These are phyloP conservation scores for Diospyros kaki DNA, from an alignment of 148 eudicot species.

Conservation along the genomic window DNA sequence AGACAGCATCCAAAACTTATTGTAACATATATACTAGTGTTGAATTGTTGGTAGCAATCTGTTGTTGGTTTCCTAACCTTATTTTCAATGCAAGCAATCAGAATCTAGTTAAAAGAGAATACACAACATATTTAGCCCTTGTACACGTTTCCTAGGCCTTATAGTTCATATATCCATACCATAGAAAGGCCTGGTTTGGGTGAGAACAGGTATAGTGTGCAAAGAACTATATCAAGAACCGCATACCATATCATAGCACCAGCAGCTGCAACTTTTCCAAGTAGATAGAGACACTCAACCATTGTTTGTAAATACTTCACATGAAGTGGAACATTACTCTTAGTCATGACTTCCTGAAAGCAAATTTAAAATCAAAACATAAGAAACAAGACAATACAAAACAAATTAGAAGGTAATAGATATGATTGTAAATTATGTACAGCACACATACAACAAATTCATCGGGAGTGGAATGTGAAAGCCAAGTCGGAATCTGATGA, in stretches of 20 bases:
- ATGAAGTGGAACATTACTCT: slow-evolving; percentile 80
- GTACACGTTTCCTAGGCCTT: background rate
- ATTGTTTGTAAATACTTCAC: slow-evolving; percentile 91
- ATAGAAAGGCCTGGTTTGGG: background rate
- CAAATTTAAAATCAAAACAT: slow-evolving; percentile 22
- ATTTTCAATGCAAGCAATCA: background rate
- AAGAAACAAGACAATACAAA: slow-evolving; percentile 15
- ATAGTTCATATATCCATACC: background rate
- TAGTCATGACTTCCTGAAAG: slow-evolving; percentile 82
- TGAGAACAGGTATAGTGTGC: slow-evolving; percentile 9
- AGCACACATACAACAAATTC: slow-evolving; percentile 80
- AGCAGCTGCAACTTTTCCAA: slow-evolving; percentile 97
- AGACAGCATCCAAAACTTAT: background rate
- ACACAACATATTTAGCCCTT: background rate
- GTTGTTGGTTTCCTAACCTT: background rate
- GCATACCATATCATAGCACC: slow-evolving; percentile 95
- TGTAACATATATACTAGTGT: background rate
- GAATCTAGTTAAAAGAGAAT: slow-evolving; percentile 9
- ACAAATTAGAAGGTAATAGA: slow-evolving; percentile 12
- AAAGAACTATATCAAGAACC: slow-evolving; percentile 13
- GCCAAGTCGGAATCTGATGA: slow-evolving; percentile 84
- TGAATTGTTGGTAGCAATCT: background rate
- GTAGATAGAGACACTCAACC: slow-evolving; percentile 97
- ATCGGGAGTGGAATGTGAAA: slow-evolving; percentile 84
- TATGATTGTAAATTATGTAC: slow-evolving; percentile 6